Base-by-base conservation (phyloP, 1,284 basidiomycete species). In the Kwoniella shivajii region DNA sequence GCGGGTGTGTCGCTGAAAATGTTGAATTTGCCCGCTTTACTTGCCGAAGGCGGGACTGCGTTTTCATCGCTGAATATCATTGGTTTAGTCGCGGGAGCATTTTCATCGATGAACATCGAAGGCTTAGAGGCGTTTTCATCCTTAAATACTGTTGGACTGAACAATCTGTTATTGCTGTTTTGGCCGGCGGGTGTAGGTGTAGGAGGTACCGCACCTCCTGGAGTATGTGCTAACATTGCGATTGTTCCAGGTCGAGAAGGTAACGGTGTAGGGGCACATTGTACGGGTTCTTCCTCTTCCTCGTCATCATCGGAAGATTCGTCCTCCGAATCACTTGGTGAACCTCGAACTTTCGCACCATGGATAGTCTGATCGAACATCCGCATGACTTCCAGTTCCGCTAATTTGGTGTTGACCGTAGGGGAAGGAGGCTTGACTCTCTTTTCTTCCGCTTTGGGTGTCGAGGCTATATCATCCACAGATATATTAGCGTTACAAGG, bases 311-410 rank as follows among this genome's bases (percentile, higher is more conserved):
- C 68, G 4, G 52, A 54, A n/a, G 49, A 51, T 29, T 59, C 60
- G 16, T 55, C 57, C 10, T 68, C 68, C 10, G 67, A 69, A 7
- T 80, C 80, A 11, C 78, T 80, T 45, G 80, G 80, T 41, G 79
- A 79, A 26, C 78, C 77, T 41, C 65, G 64, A 39, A 83, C 81
- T 30, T 80, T 73, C 50, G 71, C 72, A 14, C 71, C 75, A 39
- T 74, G 74, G 46, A 84, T 83, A 0, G 88, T 90, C 78, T 87
- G 77, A 73, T 95, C 94, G 74, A 92, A 94, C 86, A 96, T 90
- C 56, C 87, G 88, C 79, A 91, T 91, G 36, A 96, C 90, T 72
- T 95, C 92, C n/a, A 85, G 88, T 50, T 94, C 82, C 3, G 93
- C 93, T 61, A 91, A 89, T 74, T 92, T 92, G 42, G 89, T 92